Conservation (phyloP, 2,329 filamentous ascomycete genomes). For the Aspergillus tubingensis region DNA sequence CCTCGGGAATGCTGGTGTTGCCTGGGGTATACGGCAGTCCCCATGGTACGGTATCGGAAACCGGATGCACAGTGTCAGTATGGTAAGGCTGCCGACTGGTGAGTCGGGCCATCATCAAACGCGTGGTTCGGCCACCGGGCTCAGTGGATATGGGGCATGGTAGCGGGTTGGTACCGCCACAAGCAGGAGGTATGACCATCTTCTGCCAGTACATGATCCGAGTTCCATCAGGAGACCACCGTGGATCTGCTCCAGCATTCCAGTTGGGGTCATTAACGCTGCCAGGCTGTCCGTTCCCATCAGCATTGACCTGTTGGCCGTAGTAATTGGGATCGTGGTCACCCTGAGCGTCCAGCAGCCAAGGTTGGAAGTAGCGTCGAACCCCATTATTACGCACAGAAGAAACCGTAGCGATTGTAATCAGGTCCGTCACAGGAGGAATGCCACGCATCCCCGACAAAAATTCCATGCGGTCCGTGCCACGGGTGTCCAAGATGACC, state of each 20-base stretch:
- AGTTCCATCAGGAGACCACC: conserved; percentile 41
- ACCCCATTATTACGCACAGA: conserved; percentile 50
- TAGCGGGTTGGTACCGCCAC: conserved; percentile 48
- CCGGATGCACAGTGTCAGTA: conserved; percentile 22
- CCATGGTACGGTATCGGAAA: conserved; percentile 27
- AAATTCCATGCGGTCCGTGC: conserved; percentile 47
- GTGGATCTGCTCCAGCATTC: conserved; percentile 51
- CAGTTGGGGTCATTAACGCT: conserved; percentile 50
- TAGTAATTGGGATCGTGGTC: conserved; percentile 48
- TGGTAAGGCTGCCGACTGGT: conserved; percentile 33
- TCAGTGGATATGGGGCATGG: conserved; percentile 45
- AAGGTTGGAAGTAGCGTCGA: conserved; percentile 51
- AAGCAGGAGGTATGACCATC: conserved; percentile 42
- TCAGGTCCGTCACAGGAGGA: conserved; percentile 46
- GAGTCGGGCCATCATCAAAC: conserved; percentile 48
- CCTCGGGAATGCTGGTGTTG: background rate
- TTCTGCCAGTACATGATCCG: conserved; percentile 48
- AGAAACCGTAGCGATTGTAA: conserved; percentile 31
- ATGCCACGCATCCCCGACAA: conserved; percentile 43
- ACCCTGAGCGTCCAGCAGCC: conserved; percentile 47
- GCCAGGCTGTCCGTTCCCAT: conserved; percentile 35
- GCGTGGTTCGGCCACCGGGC: conserved; percentile 40
- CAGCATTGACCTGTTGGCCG: conserved; percentile 48
- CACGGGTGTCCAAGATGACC: conserved; percentile 49
- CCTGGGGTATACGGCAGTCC: conserved; percentile 17